Percentiles rank a stretch among this genome's conserved stretches.
These are phyloP conservation scores for Straminergon stramineum DNA, from an alignment of 225 moss, liverwort and hornwort genomes.

Conservation along the genomic window DNA sequence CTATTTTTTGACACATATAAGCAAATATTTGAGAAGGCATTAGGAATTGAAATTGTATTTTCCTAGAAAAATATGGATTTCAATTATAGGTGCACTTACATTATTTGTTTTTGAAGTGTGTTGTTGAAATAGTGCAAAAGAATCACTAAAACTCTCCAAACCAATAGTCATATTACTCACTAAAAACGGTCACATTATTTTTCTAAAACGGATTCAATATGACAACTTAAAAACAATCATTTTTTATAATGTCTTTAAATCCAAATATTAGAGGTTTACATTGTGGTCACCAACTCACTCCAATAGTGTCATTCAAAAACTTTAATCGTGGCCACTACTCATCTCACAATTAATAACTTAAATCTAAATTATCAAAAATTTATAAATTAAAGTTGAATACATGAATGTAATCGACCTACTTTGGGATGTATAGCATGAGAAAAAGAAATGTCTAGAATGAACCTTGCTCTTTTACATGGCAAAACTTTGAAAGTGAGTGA, in stretches of 20 bases:
- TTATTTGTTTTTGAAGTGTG: not conserved
- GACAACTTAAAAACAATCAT: not conserved
- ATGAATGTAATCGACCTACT: not conserved
- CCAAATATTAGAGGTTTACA: not conserved
- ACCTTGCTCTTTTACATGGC: too few species aligned
- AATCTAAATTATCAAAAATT: too few species aligned
- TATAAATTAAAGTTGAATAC: too few species aligned
- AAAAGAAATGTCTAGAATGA: too few species aligned
- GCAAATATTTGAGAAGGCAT: not conserved
- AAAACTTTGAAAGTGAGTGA: too few species aligned
- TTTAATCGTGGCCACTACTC: not conserved
- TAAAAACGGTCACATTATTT: not conserved
- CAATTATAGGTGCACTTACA: not conserved
- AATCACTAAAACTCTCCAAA: not conserved
- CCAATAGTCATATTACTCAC: not conserved
- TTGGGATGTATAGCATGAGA: not conserved
- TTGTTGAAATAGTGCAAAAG: not conserved
- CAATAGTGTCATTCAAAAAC: not conserved
- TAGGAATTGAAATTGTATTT: not conserved
- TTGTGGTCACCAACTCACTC: not conserved
- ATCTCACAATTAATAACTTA: too few species aligned
- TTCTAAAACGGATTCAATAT: not conserved
- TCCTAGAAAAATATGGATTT: not conserved
- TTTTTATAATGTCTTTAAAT: not conserved
- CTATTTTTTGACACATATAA: not conserved